These are phyloP conservation scores for Kregervanrija fluxuum DNA, from an alignment of 805 yeast species.

Conservation along the genomic window DNA sequence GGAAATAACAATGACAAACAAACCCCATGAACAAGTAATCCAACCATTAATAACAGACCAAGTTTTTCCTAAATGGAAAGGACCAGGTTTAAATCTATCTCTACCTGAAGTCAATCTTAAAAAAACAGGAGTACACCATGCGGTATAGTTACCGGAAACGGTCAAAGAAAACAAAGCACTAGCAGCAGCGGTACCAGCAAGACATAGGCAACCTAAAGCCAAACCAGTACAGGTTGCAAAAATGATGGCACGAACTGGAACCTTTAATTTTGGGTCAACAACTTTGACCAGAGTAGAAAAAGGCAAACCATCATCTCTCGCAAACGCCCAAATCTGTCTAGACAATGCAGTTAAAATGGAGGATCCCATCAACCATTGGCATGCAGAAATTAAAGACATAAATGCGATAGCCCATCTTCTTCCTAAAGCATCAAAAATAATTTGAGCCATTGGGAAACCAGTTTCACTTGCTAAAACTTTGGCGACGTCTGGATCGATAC, in stretches of 20 bases:
- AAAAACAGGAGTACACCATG: conserved; percentile 57
- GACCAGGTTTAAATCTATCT: conserved; percentile 54
- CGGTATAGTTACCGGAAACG: conserved; percentile 54
- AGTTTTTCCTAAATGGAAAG: conserved; percentile 51
- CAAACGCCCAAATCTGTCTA: conserved; percentile 69
- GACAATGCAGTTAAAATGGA: conserved; percentile 57
- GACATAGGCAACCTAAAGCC: conserved; percentile 47
- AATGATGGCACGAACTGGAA: conserved; percentile 58
- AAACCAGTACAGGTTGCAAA: conserved; percentile 46
- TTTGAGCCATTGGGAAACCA: conserved; percentile 63
- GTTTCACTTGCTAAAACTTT: conserved; percentile 36
- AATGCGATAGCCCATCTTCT: conserved; percentile 58
- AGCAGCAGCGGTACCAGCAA: conserved; percentile 56
- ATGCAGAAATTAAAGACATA: conserved; percentile 48
- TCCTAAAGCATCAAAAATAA: conserved; percentile 55
- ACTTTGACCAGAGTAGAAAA: conserved; percentile 46
- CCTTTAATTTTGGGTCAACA: conserved; percentile 48
- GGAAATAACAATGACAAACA: conserved; percentile 45
- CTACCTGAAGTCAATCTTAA: conserved; percentile 44
- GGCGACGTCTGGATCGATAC: conserved; percentile 39
- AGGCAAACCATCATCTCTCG: conserved; percentile 73
- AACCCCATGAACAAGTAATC: conserved; percentile 42
- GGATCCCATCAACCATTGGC: conserved; percentile 63
- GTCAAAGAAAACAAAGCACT: conserved; percentile 61
- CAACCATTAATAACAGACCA: conserved; percentile 38